Evolutionary conservation across 2,329 filamentous ascomycete genomes (phyloP), one percentile per base, ranked within the genome.

Genomic region (Penicillium oxalicum): DNA sequence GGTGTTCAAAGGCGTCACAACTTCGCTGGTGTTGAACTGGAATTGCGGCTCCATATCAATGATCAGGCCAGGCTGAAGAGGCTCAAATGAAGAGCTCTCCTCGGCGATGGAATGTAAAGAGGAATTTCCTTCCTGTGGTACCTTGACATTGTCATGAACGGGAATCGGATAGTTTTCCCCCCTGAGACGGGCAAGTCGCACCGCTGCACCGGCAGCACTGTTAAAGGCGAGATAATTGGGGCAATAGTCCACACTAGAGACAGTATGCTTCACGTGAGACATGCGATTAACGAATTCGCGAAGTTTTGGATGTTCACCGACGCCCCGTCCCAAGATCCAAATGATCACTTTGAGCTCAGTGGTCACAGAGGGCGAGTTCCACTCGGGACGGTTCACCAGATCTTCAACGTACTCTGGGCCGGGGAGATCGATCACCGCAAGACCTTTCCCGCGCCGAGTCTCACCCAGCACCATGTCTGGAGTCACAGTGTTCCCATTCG

Each of bases 391-490:
- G 33, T 75, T 72, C 38, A 95, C 60, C 45, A 96, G 76, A 5
- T 78, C 70, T 9, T 84, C 80, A 26, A 97, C 72, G 60, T 93
- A 91, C 6, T 82, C 80, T 1, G 66, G 53, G 11, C 83, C 79
- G 1, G 89, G 88, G 6, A 98, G 67, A 58, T 97, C 91, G 36
- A 94, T 74, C 6, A 98, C 76, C 7, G 87, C 86, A 54, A 95
- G 76, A 2, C 88, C 91, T 47, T 77, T 80, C 9, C 90, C 90
- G 5, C 79, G 76, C 47, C 82, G 77, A 3, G 77, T 70, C 9
- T 83, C 74, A 1, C 79, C 88, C 44, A 98, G 63, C 1, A 97
- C 90, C 84, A 95, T 93, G 0, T 93, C 87, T 1, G 91, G 86
- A 0, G 85, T 93, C 28, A 98, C 80, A 0, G 77, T 78, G 5